These are phyloP conservation scores for Globisporangium nodosum DNA, from an alignment of 352 stramenopile species.

Conservation along the genomic window DNA sequence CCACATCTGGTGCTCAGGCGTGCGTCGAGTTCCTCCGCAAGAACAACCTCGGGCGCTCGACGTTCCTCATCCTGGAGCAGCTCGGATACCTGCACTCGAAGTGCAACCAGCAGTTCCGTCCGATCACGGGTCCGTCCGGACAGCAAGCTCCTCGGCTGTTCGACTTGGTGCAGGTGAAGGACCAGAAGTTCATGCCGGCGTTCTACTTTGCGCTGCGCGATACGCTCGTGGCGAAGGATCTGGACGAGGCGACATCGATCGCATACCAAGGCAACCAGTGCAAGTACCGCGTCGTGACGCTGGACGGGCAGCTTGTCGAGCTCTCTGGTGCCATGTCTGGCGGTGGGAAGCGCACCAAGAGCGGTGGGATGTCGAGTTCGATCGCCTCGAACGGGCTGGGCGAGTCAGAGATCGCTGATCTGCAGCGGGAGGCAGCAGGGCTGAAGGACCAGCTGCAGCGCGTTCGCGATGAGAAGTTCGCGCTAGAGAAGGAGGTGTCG, in stretches of 20 bases:
- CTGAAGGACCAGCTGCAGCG: conserved; percentile 49
- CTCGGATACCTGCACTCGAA: conserved; percentile 81
- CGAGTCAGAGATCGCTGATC: conserved; percentile 46
- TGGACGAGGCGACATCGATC: conserved; percentile 90
- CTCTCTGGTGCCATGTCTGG: conserved; percentile 99
- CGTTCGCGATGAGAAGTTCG: conserved; percentile 56
- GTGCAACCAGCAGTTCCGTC: conserved; percentile 57
- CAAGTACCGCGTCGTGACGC: conserved; percentile 96
- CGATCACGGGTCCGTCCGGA: conserved; percentile 38
- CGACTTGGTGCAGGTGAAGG: conserved; percentile 82
- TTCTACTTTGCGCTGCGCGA: conserved; percentile 97
- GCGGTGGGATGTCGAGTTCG: conserved; percentile 91
- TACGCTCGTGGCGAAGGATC: conserved; percentile 95
- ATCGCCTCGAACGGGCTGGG: conserved; percentile 41
- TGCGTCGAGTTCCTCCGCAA: conserved; percentile 95
- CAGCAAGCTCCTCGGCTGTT: conserved; percentile 72
- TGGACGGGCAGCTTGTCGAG: conserved; percentile 97
- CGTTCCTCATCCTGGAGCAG: conserved; percentile 98
- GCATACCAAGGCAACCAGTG: conserved; percentile 91
- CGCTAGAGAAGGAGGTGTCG: conserved; percentile 82
- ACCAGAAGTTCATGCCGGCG: conserved; percentile 88
- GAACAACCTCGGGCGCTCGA: conserved; percentile 94
- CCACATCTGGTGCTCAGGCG: conserved; percentile 91
- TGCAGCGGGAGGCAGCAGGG: conserved; percentile 53
- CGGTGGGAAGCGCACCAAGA: conserved; percentile 91